These are phyloP conservation scores for Inonotus obliquus DNA, from an alignment of 1,284 basidiomycete genomes.

Conservation along the genomic window DNA sequence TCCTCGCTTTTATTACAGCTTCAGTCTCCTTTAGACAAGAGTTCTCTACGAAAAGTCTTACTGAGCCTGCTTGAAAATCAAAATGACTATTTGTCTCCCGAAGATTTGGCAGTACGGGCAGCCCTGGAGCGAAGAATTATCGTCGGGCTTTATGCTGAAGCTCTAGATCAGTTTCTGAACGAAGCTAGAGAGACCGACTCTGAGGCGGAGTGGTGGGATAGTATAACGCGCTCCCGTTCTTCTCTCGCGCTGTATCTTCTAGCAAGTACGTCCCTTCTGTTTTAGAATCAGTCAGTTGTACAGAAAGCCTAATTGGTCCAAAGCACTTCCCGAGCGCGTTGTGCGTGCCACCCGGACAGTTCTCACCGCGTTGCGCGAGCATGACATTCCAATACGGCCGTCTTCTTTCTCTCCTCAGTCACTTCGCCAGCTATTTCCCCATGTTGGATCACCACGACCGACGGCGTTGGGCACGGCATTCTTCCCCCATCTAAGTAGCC, in stretches of 20 bases:
- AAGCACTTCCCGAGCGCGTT: slow-evolving; percentile 59
- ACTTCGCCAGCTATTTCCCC: slow-evolving; percentile 45
- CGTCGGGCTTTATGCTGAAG: slow-evolving; percentile 54
- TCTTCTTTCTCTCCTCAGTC: slow-evolving; percentile 48
- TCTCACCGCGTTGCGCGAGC: slow-evolving; percentile 39
- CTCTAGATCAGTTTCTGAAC: slow-evolving; percentile 50
- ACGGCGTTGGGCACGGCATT: slow-evolving; percentile 47
- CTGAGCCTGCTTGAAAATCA: not conserved
- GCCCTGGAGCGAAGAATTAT: slow-evolving; percentile 29
- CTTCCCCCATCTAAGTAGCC: slow-evolving; percentile 47
- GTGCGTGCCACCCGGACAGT: slow-evolving; percentile 38
- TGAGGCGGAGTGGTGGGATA: slow-evolving; percentile 75
- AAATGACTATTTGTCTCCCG: not conserved
- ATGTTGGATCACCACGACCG: slow-evolving; percentile 37
- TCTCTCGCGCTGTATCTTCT: slow-evolving; percentile 54
- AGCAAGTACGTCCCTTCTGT: slow-evolving; percentile 49
- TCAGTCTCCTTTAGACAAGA: slow-evolving; percentile 10
- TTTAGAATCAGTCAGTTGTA: not conserved
- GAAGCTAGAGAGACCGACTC: slow-evolving; percentile 61
- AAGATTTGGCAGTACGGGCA: slow-evolving; percentile 1
- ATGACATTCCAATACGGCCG: slow-evolving; percentile 43
- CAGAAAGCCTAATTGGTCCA: not conserved
- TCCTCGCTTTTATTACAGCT: slow-evolving; percentile 1
- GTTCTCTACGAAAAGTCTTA: not conserved
- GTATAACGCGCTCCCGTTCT: slow-evolving; percentile 50